Base-by-base conservation (phyloP, 139 green algal species). In the Helicosporidium sp. region DNA sequence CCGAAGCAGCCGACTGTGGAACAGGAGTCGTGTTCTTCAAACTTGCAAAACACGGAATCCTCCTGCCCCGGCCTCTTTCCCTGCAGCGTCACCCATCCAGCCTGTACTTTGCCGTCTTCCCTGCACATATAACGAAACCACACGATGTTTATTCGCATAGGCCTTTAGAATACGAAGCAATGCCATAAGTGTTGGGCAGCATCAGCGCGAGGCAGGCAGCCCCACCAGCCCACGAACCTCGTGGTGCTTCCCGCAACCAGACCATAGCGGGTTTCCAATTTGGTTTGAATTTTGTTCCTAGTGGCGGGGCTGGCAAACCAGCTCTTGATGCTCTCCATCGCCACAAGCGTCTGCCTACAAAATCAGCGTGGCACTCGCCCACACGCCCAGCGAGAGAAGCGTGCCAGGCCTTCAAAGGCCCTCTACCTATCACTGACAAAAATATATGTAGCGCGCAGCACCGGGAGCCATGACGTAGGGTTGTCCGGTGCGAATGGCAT, bases 1-100 rank as follows among this genome's bases (percentile, higher is more conserved):
- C 83, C 85, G 51, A 95, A 94, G 2, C 87, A 60, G 2, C 78
- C 85, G 5, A 89, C 62, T 13, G 61, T 20, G 7, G 79, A 52
- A 3, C 61, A 67, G 23, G 48, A 52, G 3, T 49, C 27, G 18
- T 26, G 7, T 8, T 46, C 31, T 19, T 26, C 16, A 31, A 55
- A 61, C 29, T 28, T 5, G 41, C 59, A 61, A 26, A 44, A 61
- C 19, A 61, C 22, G 0, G 26, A 49, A 34, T 67, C 59, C 16
- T 67, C 59, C 3, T 67, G 47, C 3, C 40, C 10, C 0, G 41
- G 16, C 19, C 59, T 52, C 45, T 58, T 54, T 26, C 59, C 59
- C 7, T 41, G 36, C 24, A 49, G 27, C 4, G 37, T 58, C n/a
- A 52, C 59, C 59, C 59, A 67, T 7, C 59, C 59, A 6, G 50